Base-by-base conservation (phyloP, 257 asterid species). In the Salvia miltiorrhiza region DNA sequence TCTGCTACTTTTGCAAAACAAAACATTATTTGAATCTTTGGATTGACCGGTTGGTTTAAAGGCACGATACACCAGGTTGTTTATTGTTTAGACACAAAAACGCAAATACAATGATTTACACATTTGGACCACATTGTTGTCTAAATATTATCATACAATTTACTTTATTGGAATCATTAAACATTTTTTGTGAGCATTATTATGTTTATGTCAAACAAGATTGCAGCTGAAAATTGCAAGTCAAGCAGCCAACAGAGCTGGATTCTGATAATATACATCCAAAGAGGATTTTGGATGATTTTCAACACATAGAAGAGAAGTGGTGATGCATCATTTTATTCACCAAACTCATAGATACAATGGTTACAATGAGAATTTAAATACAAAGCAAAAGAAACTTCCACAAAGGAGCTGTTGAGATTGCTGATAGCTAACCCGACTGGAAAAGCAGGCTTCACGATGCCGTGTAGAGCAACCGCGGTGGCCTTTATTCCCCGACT, bases 301-400 rank as follows among this genome's bases (percentile, higher is more conserved):
- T 37, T 61, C 37, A 44, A 8, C 9, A 33, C 9, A 28, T 9
- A 40, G 10, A 20, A 14, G 5, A 8, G 14, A 4, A 12, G 9
- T 32, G 23, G 2, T 17, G 13, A 23, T 35, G 53, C n/a, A n/a
- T n/a, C 67, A 32, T 32, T 59, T 70, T 74, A 64, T 78, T 64
- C 66, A 61, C 68, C 62, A 50, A 66, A 61, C 60, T 50, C 35
- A 43, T 59, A 62, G 41, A 70, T 63, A 73, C 65, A 60, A 65
- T 4, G 24, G 74, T 60, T 74, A 65, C 74, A 40, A 5, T 4
- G 7, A 7, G 58, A 14, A 20, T 3, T 12, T 14, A 44, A 53
- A 23, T 30, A 53, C 59, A 23, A 53, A 7, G 17, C 10, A 53
- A 52, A 16, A 17, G 26, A 48, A 12, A 33, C 70, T 47, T 50